Base-by-base conservation (phyloP, 306 rosid species). In the Bauhinia variegata region DNA sequence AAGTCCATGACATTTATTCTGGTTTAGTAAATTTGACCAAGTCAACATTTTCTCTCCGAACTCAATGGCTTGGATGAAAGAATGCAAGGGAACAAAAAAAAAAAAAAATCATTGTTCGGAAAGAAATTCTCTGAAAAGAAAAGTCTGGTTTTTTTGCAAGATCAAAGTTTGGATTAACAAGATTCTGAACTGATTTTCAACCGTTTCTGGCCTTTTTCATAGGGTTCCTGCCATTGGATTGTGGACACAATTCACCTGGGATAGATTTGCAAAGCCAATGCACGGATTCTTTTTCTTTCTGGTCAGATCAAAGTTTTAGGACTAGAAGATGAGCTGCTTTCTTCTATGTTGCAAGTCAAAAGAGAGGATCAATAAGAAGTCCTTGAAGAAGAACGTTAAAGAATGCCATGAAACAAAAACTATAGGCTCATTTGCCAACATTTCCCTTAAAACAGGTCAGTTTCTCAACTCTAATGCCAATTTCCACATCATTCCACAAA, bases 271-370 rank as follows among this genome's bases (percentile, higher is more conserved):
- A 56, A 72, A 59, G 62, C 11, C 57, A 60, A 75, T 78, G 80
- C 69, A 63, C 47, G 53, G 57, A 51, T 48, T 71, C n/a, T n/a
- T n/a, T n/a, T n/a, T n/a, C n/a, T n/a, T n/a, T 70, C 66, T 51
- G 81, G 49, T 73, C 7, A 11, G 54, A 32, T 78, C 67, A 67
- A 44, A 76, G 76, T 54, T 43, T 43, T 38, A 43, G 75, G 56
- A n/a, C 60, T 37, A 49, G 76, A 89, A 67, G 68, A 93, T 93
- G 96, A 83, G 75, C 38, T 93, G 93, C 84, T 87, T 89, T 71
- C n/a, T n/a, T n/a, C 44, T 81, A 15, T 93, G 91, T 73, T 89
- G 93, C 33, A 65, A 70, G 73, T 86, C 93, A 7, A 73, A 84
- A 54, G 80, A 81, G 50, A 81, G 66, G 68, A 30, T 15, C 67